Evolutionary conservation across 192 early-diverging fungal genomes (phyloP).

Genomic region (Neocallimastix lanati): DNA sequence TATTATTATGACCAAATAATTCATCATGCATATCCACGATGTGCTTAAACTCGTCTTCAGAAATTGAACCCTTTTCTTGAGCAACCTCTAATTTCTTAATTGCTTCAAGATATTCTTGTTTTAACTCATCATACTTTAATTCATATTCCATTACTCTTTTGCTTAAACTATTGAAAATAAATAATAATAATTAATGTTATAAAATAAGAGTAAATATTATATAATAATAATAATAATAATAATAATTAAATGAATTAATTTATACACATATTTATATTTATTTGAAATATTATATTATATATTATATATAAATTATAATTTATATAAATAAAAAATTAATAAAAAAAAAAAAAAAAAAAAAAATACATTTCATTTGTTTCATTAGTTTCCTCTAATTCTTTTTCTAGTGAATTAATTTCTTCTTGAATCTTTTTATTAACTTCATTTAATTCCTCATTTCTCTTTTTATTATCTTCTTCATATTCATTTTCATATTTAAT

Average conservation of each 20-base stretch:
- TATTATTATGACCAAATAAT: background rate
- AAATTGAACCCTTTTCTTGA: background rate
- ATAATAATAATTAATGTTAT: too few relatives aligned
- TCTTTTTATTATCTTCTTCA: background rate
- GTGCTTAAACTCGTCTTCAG: background rate
- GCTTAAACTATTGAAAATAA: background rate
- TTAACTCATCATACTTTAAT: background rate
- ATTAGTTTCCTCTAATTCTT: background rate
- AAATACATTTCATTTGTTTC: background rate
- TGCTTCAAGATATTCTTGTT: background rate
- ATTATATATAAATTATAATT: too few relatives aligned
- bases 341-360: too few relatives aligned
- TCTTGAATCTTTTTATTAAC: background rate
- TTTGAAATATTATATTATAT: too few relatives aligned
- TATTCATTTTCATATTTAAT: background rate
- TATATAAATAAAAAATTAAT: too few relatives aligned
- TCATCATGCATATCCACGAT: background rate
- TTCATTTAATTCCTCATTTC: background rate
- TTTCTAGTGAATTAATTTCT: background rate
- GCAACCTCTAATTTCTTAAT: background rate
- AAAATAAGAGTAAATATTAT: too few relatives aligned
- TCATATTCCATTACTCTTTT: background rate
- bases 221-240: too few relatives aligned
- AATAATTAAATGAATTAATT: too few relatives aligned
- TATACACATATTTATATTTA: too few relatives aligned